These are phyloP conservation scores for Chlorella sp. DNA, from an alignment of 139 green algal species.

Conservation along the genomic window DNA sequence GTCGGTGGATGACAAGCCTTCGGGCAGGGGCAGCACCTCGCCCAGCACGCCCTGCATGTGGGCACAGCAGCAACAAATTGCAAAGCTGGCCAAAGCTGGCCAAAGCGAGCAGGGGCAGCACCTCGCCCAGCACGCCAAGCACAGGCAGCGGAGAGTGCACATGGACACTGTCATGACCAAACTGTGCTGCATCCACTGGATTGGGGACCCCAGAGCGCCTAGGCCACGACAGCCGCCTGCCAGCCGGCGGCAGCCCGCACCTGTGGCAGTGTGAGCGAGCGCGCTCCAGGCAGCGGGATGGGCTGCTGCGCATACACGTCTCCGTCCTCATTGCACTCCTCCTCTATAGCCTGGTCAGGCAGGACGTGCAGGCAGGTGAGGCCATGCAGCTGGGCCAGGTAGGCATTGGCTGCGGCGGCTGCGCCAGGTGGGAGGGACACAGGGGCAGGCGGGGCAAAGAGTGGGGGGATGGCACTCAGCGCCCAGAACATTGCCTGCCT, in stretches of 20 bases:
- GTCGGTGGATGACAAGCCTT: conserved; percentile 15
- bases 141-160: no score
- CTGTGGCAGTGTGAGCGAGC: conserved; percentile 22
- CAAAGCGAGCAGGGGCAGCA: conserved; percentile 40
- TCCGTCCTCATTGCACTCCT: conserved; percentile 14
- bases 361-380: conserved; percentile 56
- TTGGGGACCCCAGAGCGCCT: no score
- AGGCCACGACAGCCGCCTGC: no score
- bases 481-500: no score
- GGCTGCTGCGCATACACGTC: conserved; percentile 10
- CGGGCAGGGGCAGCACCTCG: conserved; percentile 38
- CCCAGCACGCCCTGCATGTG: conserved; percentile 50
- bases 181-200: no score
- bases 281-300: conserved; percentile 13
- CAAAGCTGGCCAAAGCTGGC: no score
- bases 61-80: neutral
- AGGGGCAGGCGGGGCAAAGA: neutral
- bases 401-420: conserved; percentile 54
- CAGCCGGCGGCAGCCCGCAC: neutral
- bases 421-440: neutral
- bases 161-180: no score
- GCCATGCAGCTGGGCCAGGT: conserved; percentile 47
- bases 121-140: conserved; percentile 49
- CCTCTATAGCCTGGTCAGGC: conserved; percentile 10
- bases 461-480: no score